Percentiles rank a stretch among this genome's conserved stretches.
Conservation (phyloP, 805 yeast species). For the Ogataea kodamae region DNA sequence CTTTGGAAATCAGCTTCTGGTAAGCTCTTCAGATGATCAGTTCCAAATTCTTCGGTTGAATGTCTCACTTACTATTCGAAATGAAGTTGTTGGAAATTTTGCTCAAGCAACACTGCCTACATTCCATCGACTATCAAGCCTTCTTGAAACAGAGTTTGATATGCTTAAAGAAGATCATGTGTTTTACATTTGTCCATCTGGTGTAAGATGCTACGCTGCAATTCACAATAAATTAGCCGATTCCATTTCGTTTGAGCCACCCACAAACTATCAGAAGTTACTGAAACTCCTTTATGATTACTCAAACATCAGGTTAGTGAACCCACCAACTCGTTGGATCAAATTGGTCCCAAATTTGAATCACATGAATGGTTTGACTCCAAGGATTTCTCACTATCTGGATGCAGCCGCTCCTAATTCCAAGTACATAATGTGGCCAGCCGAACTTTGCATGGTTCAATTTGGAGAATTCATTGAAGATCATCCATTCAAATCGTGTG, state of each 20-base stretch:
- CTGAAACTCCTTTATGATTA: conserved; percentile 37
- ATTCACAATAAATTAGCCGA: conserved; percentile 32
- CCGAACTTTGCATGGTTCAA: conserved; percentile 61
- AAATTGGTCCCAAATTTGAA: conserved; percentile 63
- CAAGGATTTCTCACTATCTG: conserved; percentile 55
- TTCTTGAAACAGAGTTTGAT: conserved; percentile 15
- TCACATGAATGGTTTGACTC: conserved; percentile 67
- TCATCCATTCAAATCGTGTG: conserved; percentile 15
- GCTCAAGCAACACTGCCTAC: conserved; percentile 19
- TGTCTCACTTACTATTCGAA: conserved; percentile 45
- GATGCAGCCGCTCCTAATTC: conserved; percentile 33
- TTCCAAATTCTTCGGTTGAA: conserved; percentile 41
- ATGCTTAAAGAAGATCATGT: conserved; percentile 34
- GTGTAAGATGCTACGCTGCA: conserved; percentile 45
- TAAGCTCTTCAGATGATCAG: conserved; percentile 6
- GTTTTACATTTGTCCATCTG: conserved; percentile 52
- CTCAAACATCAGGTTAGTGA: conserved; percentile 23
- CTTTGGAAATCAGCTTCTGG: conserved; percentile 46
- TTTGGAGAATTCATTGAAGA: conserved; percentile 31
- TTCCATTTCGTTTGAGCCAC: conserved; percentile 38
- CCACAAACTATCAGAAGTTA: conserved; percentile 38
- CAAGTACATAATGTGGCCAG: conserved; percentile 70
- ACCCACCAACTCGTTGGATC: conserved; percentile 47
- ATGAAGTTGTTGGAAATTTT: conserved; percentile 41
- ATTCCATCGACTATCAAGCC: conserved; percentile 22